Evolutionary conservation across 225 moss, liverwort and hornwort genomes (phyloP), one percentile per base, ranked within the genome.

Genomic region (Pseudisothecium myosuroides): DNA sequence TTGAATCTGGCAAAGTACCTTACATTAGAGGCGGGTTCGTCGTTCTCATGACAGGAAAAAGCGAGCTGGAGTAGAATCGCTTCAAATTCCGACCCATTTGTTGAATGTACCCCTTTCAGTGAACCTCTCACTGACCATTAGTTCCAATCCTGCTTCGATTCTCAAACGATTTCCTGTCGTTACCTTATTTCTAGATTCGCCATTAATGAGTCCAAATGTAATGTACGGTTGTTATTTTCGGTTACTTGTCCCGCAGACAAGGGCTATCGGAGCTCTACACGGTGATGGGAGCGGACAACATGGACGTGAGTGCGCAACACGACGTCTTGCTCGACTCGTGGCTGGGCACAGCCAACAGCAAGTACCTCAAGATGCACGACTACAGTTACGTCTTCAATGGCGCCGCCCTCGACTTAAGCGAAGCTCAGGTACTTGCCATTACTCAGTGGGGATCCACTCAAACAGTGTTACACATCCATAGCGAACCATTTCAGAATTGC

Each of bases 291-390:
- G 91, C 24, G 23, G 86, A 86, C 39, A 69, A 16, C n/a, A 36
- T 91, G 89, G 89, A 89, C 80, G 89, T 91, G 80, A 90, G 91
- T 63, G 85, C 89, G 84, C 89, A 89, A 76, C 90, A 94, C 81
- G 91, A 93, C 77, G 37, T 83, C 19, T 21, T 94, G 63, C 81
- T 94, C 34, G 58, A 84, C 56, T 89, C 90, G 6, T 89, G 91
- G 78, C 89, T 94, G 11, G 91, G 93, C 80, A 29, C 18, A 29
- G 67, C 73, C 27, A 43, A 12, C 55, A 89, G 43, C 19, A 29
- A 13, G 6, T 89, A 69, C 83, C 69, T 39, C 14, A 94, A 94
- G 88, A 17, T 91, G 12, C 89, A 94, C 83, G 90, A 92, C 73
- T 94, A 93, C 88, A 79, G 54, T 37, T 4, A 55, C 49, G 87